These are phyloP conservation scores for Didymella pinodella DNA, from an alignment of 2,329 filamentous ascomycete species.

Conservation along the genomic window DNA sequence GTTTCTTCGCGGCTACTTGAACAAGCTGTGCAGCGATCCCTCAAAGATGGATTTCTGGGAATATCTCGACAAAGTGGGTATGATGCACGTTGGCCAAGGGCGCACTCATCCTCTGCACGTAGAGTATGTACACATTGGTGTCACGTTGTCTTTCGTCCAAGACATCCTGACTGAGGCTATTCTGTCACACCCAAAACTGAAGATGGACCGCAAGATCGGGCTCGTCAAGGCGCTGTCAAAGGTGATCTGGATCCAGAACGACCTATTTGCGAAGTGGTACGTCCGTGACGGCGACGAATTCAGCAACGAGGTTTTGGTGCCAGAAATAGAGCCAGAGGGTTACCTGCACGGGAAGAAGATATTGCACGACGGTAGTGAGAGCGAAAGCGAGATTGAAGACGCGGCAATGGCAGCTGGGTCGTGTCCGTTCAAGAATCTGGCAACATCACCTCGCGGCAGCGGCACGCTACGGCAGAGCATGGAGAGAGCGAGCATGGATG, in stretches of 20 bases:
- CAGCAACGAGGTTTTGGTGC: conserved; percentile 53
- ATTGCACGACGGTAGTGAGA: conserved; percentile 40
- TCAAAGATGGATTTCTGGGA: conserved; percentile 81
- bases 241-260: conserved; percentile 88
- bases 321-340: conserved; percentile 48
- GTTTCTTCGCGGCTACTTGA: conserved; percentile 77
- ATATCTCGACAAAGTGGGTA: conserved; percentile 83
- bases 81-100: conserved; percentile 83
- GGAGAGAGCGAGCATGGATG: conserved; percentile 16
- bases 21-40: conserved; percentile 76
- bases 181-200: conserved; percentile 72
- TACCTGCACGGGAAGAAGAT: conserved; percentile 49
- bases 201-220: conserved; percentile 72
- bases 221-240: conserved; percentile 80
- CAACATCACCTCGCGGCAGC: conserved; percentile 23
- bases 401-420: conserved; percentile 30
- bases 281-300: conserved; percentile 72
- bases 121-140: conserved; percentile 81
- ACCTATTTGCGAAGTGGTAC: conserved; percentile 85
- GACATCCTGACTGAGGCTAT: conserved; percentile 81
- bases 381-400: conserved; percentile 42
- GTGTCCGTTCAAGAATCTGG: conserved; percentile 45
- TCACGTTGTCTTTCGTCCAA: conserved; percentile 76
- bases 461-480: conserved; percentile 21
- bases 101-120: conserved; percentile 76